A percentile compares a stretch with the other conserved stretches of the same genome.
These are phyloP conservation scores for Wallacemonas rigidus DNA, from an alignment of 208 protist species.

Conservation along the genomic window DNA sequence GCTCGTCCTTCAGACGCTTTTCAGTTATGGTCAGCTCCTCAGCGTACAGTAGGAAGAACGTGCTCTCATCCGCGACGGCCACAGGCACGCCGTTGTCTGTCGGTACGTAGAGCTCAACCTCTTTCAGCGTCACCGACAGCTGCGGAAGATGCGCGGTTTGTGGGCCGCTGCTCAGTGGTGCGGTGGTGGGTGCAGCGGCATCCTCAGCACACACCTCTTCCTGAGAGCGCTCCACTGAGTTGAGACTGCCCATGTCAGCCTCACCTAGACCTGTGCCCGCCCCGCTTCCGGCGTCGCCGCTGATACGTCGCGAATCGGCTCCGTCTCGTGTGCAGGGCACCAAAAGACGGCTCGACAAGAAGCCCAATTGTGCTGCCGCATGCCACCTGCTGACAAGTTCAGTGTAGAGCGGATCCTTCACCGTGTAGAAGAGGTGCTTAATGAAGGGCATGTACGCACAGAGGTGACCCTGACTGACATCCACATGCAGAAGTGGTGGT, in stretches of 20 bases:
- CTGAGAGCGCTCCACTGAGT: too few species aligned
- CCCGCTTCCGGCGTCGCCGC: too few species aligned
- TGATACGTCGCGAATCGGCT: too few species aligned
- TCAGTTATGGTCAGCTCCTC: constrained; percentile 15
- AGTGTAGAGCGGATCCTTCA: constrained; percentile 25
- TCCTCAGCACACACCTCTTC: too few species aligned
- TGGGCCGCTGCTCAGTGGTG: too few species aligned
- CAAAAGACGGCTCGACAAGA: constrained; percentile 1
- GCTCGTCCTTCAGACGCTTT: neutral
- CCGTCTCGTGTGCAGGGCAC: neutral
- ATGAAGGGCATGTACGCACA: constrained; percentile 33
- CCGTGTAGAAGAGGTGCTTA: constrained; percentile 9
- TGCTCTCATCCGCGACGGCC: constrained; percentile 30
- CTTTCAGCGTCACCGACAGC: constrained; percentile 4
- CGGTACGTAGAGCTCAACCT: constrained; percentile 42
- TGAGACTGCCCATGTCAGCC: too few species aligned
- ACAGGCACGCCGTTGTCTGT: constrained; percentile 33
- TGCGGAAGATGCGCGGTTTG: neutral
- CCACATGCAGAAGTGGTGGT: neutral
- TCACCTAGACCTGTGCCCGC: too few species aligned
- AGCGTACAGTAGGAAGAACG: constrained; percentile 35
- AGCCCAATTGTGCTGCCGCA: neutral
- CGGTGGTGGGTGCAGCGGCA: neutral
- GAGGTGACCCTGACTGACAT: constrained; percentile 10
- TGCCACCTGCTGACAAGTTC: constrained; percentile 9